Evolutionary conservation across 1,139 yeast genomes (phyloP).

Genomic region (Geotrichum restrictum): DNA sequence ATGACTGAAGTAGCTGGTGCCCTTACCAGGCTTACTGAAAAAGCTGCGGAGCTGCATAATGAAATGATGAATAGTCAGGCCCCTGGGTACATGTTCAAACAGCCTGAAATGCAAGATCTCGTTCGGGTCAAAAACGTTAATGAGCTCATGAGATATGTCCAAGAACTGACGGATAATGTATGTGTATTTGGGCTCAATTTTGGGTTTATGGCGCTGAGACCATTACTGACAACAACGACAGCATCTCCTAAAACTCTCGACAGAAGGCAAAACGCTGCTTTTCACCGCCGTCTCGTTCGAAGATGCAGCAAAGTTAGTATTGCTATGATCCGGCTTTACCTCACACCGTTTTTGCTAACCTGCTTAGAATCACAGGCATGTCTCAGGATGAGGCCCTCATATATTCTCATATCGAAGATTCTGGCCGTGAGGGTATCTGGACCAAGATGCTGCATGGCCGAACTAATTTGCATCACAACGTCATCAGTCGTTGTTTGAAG

Average conservation of each 20-base stretch:
- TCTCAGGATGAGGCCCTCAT: conserved; percentile 85
- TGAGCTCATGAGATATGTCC: conserved; percentile 29
- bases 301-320: conserved; percentile 33
- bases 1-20: conserved; percentile 4
- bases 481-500: conserved; percentile 81
- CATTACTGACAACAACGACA: neutral
- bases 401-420: conserved; percentile 83
- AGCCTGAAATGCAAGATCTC: conserved; percentile 52
- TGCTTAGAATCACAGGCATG: conserved; percentile 55
- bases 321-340: too few relatives aligned
- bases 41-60: conserved; percentile 54
- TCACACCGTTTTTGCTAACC: too few relatives aligned
- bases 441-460: conserved; percentile 87
- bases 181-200: conserved; percentile 1
- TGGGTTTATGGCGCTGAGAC: neutral
- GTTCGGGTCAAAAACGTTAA: conserved; percentile 22
- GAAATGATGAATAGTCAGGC: conserved; percentile 49
- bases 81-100: conserved; percentile 51
- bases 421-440: conserved; percentile 94
- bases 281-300: conserved; percentile 58
- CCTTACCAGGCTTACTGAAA: conserved; percentile 34
- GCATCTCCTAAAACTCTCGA: conserved; percentile 64
- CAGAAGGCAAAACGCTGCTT: conserved; percentile 59
- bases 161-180: conserved; percentile 32
- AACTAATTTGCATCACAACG: conserved; percentile 89